Conservation (phyloP, 768 basidiomycete species). For the Leucocoprinus sp. region DNA sequence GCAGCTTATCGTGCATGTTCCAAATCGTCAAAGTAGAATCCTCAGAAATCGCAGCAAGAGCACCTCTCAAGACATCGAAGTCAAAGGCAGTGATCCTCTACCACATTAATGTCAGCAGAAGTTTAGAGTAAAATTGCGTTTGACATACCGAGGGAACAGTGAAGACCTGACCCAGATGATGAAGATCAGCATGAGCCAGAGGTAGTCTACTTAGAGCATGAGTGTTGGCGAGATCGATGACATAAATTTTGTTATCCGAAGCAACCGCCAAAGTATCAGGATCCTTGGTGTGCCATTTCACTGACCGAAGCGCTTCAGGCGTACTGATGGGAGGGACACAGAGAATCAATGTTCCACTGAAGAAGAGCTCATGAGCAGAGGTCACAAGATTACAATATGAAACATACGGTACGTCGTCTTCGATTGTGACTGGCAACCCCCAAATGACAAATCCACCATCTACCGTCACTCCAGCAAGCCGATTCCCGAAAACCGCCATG, state of each 20-base stretch:
- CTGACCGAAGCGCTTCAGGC: slow-evolving; percentile 63
- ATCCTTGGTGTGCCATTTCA: slow-evolving; percentile 87
- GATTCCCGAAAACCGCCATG: slow-evolving; percentile 79
- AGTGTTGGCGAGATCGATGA: slow-evolving; percentile 64
- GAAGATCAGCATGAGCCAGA: slow-evolving; percentile 59
- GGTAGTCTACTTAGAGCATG: slow-evolving; percentile 56
- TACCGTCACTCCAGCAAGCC: slow-evolving; percentile 79
- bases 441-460: slow-evolving; percentile 88
- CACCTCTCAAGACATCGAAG: slow-evolving; percentile 71
- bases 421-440: slow-evolving; percentile 78
- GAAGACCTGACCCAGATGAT: slow-evolving; percentile 61
- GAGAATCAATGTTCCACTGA: slow-evolving; percentile 57
- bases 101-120: slow-evolving; percentile 6
- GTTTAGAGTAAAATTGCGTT: neutral
- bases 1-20: slow-evolving; percentile 70
- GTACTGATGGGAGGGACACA: slow-evolving; percentile 57
- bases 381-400: slow-evolving; percentile 5
- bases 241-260: slow-evolving; percentile 65
- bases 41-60: slow-evolving; percentile 73
- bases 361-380: slow-evolving; percentile 7
- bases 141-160: slow-evolving; percentile 61
- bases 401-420: slow-evolving; percentile 79
- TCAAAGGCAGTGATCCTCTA: slow-evolving; percentile 80
- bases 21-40: slow-evolving; percentile 78
- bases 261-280: slow-evolving; percentile 77